Evolutionary conservation across 306 rosid species (phyloP).

Genomic region (Alnus glutinosa): DNA sequence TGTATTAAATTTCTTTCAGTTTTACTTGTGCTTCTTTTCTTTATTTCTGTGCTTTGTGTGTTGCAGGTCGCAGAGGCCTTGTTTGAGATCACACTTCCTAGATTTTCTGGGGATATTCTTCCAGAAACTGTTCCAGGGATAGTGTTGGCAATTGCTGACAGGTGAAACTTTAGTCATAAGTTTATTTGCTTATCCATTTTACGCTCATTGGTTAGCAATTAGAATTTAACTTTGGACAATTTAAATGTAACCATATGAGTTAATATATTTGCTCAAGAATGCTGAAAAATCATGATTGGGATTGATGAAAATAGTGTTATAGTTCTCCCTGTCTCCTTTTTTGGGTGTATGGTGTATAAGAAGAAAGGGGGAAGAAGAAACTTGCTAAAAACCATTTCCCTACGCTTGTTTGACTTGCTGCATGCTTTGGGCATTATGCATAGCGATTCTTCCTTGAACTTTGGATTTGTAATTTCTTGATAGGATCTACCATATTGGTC

Average conservation of each 20-base stretch:
- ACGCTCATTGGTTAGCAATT: neutral
- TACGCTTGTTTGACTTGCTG: neutral
- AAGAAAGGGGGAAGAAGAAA: neutral
- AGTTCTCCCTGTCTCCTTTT: neutral
- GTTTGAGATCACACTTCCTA: constrained; percentile 89
- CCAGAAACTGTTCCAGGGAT: constrained; percentile 78
- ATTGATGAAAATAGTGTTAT: neutral
- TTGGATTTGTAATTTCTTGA: neutral
- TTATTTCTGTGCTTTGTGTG: constrained; percentile 18
- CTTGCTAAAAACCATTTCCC: neutral
- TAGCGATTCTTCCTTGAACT: neutral
- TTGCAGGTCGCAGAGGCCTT: constrained; percentile 81
- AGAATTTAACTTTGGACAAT: constrained; percentile 5
- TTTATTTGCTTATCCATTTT: constrained; percentile 24
- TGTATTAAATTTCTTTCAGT: constrained; percentile 8
- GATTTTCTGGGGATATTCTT: constrained; percentile 88
- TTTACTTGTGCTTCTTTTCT: constrained; percentile 20
- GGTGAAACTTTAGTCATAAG: constrained; percentile 46
- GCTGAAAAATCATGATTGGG: constrained; percentile 14
- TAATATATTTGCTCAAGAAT: constrained; percentile 8
- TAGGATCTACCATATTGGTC: neutral
- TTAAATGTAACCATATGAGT: constrained; percentile 3
- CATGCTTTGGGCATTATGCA: neutral
- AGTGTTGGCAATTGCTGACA: constrained; percentile 81
- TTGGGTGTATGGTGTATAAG: neutral